These are phyloP conservation scores for Talaromyces stipitatus DNA, from an alignment of 495 filamentous ascomycete species.

Conservation along the genomic window DNA sequence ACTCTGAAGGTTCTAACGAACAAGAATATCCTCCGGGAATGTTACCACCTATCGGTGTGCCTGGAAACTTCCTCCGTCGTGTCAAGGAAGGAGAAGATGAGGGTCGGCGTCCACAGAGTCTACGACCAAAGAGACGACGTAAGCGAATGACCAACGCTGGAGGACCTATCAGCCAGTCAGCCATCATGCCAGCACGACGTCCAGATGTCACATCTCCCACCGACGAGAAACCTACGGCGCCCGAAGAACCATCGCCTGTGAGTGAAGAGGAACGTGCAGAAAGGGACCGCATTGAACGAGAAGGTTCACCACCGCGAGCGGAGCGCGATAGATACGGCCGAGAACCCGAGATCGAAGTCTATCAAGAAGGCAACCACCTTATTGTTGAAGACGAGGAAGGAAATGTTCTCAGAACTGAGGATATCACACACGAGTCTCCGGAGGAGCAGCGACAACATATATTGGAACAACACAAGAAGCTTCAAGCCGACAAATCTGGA, in stretches of 20 bases:
- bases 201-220: conserved; percentile 21
- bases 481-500: conserved; percentile 48
- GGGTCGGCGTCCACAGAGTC: conserved; percentile 37
- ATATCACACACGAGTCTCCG: conserved; percentile 31
- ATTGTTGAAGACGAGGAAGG: conserved; percentile 84
- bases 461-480: conserved; percentile 48
- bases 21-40: conserved; percentile 71
- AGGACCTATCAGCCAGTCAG: conserved; percentile 84
- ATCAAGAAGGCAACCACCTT: conserved; percentile 75
- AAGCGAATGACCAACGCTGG: conserved; percentile 72
- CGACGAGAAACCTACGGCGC: conserved; percentile 28
- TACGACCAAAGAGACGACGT: conserved; percentile 53
- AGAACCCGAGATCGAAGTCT: conserved; percentile 53
- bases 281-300: conserved; percentile 24
- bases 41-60: conserved; percentile 66
- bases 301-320: conserved; percentile 21
- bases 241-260: conserved; percentile 8
- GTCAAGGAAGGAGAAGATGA: conserved; percentile 68
- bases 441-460: conserved; percentile 46
- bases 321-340: conserved; percentile 27
- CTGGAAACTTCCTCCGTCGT: conserved; percentile 76
- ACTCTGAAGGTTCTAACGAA: conserved; percentile 46
- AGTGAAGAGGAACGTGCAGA: conserved; percentile 6
- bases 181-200: conserved; percentile 65
- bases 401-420: conserved; percentile 61